Evolutionary conservation across 768 basidiomycete species (phyloP).

Genomic region (Macrolepiota albuminosa): DNA sequence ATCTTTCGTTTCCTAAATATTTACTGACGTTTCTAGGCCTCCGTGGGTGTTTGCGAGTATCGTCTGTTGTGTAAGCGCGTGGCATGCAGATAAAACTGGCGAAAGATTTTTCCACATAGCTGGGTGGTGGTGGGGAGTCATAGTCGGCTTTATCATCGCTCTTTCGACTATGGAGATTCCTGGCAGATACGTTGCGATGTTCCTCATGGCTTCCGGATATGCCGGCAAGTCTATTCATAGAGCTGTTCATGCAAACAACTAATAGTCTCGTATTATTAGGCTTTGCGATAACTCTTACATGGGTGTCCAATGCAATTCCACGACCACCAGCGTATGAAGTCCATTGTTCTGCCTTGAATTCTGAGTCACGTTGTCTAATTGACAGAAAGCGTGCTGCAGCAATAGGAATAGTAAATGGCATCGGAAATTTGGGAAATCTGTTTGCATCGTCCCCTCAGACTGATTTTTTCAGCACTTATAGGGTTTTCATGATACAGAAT

Average conservation of each 20-base stretch:
- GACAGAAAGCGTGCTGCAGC: constrained; percentile 46
- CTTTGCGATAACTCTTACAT: constrained; percentile 47
- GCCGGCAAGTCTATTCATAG: constrained; percentile 21
- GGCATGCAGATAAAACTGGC: constrained; percentile 56
- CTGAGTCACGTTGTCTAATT: not conserved
- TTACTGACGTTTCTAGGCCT: constrained; percentile 33
- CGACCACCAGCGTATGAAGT: constrained; percentile 49
- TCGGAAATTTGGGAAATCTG: constrained; percentile 54
- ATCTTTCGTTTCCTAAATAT: not conserved
- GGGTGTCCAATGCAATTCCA: constrained; percentile 58
- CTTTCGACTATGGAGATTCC: constrained; percentile 47
- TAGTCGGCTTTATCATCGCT: constrained; percentile 58
- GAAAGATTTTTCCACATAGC: constrained; percentile 62
- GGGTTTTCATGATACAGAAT: constrained; percentile 30
- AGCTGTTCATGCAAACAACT: not conserved
- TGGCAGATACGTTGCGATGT: constrained; percentile 57
- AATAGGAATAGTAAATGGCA: constrained; percentile 59
- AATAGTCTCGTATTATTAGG: constrained; percentile 22
- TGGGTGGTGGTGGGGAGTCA: constrained; percentile 55
- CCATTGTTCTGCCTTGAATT: not conserved
- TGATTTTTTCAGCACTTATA: not conserved
- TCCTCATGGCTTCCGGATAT: constrained; percentile 59
- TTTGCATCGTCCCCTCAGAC: constrained; percentile 20
- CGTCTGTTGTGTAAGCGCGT: constrained; percentile 45
- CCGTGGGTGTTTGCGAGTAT: constrained; percentile 58